Conservation (phyloP, 1,139 yeast genomes). For the Oligophagozyma castellii region DNA sequence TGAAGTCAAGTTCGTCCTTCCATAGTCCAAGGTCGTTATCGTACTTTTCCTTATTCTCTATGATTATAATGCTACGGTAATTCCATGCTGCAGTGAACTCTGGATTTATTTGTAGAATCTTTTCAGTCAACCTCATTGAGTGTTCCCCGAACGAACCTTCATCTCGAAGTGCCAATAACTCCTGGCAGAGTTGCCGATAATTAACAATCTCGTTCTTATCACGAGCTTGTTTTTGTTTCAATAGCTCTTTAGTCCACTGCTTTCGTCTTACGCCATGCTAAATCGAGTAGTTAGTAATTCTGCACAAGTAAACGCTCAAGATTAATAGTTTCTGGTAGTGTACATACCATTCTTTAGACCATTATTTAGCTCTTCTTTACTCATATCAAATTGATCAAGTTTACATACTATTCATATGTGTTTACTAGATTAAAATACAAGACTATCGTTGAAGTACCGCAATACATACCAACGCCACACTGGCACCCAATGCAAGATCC, state of each 20-base stretch:
- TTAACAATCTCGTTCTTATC: conserved; percentile 41
- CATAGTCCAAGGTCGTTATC: conserved; percentile 28
- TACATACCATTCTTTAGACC: no score
- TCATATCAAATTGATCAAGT: no score
- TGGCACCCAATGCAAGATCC: conserved; percentile 8
- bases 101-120: conserved; percentile 54
- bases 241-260: conserved; percentile 43
- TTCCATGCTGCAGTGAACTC: conserved; percentile 90
- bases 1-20: conserved; percentile 46
- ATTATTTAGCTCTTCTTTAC: no score
- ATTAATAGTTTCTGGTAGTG: no score
- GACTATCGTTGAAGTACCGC: no score
- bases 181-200: conserved; percentile 36
- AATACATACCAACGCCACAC: no score
- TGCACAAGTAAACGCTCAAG: no score
- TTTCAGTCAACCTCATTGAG: conserved; percentile 40
- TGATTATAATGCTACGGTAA: conserved; percentile 60
- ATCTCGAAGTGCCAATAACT: conserved; percentile 30
- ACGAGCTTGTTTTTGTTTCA: conserved; percentile 36
- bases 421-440: no score
- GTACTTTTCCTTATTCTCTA: conserved; percentile 13
- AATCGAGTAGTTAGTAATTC: not conserved
- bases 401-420: no score
- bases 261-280: conserved; percentile 64
- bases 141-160: conserved; percentile 26